Base-by-base conservation (phyloP, 1,139 yeast genomes). In the Geotrichum siamense region DNA sequence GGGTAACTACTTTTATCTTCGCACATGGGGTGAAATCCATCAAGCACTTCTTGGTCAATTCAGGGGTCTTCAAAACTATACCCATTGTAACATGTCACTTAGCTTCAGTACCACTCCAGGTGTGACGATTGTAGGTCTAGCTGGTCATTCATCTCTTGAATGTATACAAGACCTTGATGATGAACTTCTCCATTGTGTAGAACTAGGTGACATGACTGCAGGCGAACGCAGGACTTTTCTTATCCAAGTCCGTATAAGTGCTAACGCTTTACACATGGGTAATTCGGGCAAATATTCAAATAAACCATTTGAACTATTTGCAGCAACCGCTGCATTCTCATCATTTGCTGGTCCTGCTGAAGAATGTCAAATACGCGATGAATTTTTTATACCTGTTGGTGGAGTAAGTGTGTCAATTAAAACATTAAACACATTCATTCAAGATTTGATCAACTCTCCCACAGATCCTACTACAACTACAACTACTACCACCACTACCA, bases 201-300 rank as follows among this genome's bases (percentile, higher is more conserved):
- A 49, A 3, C 41, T 54, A 8, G 57, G 57, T 5, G 40, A 46
- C 20, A 37, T 55, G 40, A 36, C 49, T 13, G 51, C 53, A 4
- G 54, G 55, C 9, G 53, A 55, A 28, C 47, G 49, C 2, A 37
- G 50, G 15, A 45, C 51, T 2, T 49, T 53, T 28, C 26, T 55
- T 17, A 52, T 54, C 1, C 58, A 55, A 36, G 52, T 47, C 3
- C 20, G 43, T 4, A 39, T 47, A n/a, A 16, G 41, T 3, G 34
- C 42, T 3, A 38, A 39, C 20, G 43, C 43, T 3, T 23, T 45
- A 5, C 40, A 40, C 1, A 12, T 41, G 23, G 41, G 25, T 10
- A 13, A n/a, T 5, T 31, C 42, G 1, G 39, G 39, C 10, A 31
- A 38, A n/a, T 33, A 21, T 3, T 12, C n/a, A 4, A 23, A 29